phyloP scores from a whole-genome alignment of 257 asterid genomes.

The Verbascum thapsus region DNA sequence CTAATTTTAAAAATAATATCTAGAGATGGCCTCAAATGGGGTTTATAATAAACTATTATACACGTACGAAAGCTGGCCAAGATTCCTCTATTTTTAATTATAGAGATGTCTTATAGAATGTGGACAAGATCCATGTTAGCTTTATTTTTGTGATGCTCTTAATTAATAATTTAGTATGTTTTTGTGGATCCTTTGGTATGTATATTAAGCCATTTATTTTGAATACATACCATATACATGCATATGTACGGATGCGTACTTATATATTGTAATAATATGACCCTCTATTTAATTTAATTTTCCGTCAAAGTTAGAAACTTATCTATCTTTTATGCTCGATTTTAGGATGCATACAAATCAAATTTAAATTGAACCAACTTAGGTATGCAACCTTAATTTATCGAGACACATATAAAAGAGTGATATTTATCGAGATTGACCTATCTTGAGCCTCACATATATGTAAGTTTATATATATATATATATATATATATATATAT shows the following conservation, averaged over 20 bases:
- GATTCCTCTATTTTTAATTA: conserved; percentile 19
- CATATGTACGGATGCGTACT: conserved; percentile 27
- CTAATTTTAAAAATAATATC: neutral
- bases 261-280: conserved; percentile 21
- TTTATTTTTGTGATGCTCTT: conserved; percentile 30
- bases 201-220: neutral
- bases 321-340: too few species aligned
- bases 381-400: too few species aligned
- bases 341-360: too few species aligned
- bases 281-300: neutral
- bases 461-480: too few species aligned
- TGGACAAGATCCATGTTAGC: conserved; percentile 41
- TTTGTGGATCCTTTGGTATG: conserved; percentile 22
- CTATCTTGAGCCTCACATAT: too few species aligned
- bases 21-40: neutral
- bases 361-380: too few species aligned
- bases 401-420: too few species aligned
- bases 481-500: too few species aligned
- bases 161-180: conserved; percentile 25
- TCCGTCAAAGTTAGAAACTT: neutral
- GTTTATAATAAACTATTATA: neutral
- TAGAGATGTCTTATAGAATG: conserved; percentile 28
- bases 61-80: neutral
- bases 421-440: too few species aligned
- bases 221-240: neutral